A percentile compares a stretch with the other conserved stretches of the same genome.
Conservation (phyloP, 108 stramenopile species). For the Nannochloropsis gaditana region DNA sequence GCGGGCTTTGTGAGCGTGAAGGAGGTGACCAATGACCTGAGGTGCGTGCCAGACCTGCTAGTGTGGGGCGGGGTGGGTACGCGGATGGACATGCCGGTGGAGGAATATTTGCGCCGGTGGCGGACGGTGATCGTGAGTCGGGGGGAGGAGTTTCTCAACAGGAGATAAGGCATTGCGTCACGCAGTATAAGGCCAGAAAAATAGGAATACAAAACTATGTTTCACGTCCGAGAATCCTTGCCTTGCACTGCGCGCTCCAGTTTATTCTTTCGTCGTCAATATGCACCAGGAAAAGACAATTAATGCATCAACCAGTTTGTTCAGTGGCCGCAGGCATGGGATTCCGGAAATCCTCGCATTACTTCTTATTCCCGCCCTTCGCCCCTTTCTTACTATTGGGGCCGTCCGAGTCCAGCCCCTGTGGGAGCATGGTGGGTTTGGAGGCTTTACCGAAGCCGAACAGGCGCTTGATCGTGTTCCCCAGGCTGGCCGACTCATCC, state of each 20-base stretch:
- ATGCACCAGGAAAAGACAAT: too few species aligned
- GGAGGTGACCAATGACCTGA: not conserved
- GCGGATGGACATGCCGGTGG: not conserved
- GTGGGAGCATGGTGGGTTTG: not conserved
- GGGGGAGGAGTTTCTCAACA: not conserved
- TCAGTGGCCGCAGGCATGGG: too few species aligned
- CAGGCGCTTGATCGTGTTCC: not conserved
- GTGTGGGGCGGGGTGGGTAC: not conserved
- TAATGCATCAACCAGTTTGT: too few species aligned
- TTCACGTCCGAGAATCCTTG: too few species aligned
- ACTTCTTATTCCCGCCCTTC: not conserved
- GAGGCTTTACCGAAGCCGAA: constrained; percentile 10
- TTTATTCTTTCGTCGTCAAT: too few species aligned
- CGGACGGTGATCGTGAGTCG: not conserved
- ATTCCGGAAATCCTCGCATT: not conserved
- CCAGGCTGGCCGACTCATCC: not conserved
- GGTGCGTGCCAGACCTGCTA: not conserved
- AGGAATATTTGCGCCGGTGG: not conserved
- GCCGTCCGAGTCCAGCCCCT: not conserved
- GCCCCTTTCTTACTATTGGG: not conserved
- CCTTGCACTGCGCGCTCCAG: too few species aligned
- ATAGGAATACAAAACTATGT: too few species aligned
- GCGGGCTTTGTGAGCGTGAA: not conserved
- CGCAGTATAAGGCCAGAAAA: too few species aligned
- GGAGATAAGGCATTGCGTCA: too few species aligned